These are phyloP conservation scores for Marasmius fiardii DNA, from an alignment of 1,284 basidiomycete genomes.

Conservation along the genomic window DNA sequence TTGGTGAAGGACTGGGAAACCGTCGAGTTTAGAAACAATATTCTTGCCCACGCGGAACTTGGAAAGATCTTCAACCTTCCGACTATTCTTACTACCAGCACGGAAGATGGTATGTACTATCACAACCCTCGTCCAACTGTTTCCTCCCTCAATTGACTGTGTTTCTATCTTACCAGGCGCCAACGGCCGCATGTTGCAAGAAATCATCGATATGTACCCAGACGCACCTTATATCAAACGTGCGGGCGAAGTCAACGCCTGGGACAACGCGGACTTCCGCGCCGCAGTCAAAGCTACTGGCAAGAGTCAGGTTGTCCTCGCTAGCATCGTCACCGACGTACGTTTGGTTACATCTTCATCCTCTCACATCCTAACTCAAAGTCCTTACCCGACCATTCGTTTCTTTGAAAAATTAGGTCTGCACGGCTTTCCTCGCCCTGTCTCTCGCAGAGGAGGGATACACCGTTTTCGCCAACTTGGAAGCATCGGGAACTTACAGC, in stretches of 20 bases:
- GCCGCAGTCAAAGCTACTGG: conserved; percentile 42
- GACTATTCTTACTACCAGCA: conserved; percentile 40
- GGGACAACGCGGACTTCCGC: conserved; percentile 46
- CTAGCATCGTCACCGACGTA: conserved; percentile 46
- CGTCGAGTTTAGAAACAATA: conserved; percentile 38
- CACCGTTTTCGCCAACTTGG: conserved; percentile 42
- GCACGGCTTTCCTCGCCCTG: conserved; percentile 42
- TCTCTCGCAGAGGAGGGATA: conserved; percentile 40
- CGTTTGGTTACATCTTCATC: conserved; percentile 10
- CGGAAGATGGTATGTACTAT: background rate
- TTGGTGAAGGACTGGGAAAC: conserved; percentile 36
- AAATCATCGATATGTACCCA: conserved; percentile 41
- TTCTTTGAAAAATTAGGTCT: conserved; percentile 24
- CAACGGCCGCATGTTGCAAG: conserved; percentile 40
- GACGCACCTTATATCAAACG: conserved; percentile 41
- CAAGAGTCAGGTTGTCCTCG: conserved; percentile 45
- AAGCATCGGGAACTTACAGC: conserved; percentile 39
- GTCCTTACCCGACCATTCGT: too few relatives aligned
- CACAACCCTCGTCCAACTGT: background rate
- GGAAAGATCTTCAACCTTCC: conserved; percentile 42
- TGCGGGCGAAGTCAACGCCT: conserved; percentile 47
- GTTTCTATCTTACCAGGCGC: conserved; percentile 32
- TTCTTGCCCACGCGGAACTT: conserved; percentile 42
- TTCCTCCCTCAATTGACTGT: background rate
- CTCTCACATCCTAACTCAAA: background rate